Conservation (phyloP, 768 basidiomycete species). For the Suillus placidus region DNA sequence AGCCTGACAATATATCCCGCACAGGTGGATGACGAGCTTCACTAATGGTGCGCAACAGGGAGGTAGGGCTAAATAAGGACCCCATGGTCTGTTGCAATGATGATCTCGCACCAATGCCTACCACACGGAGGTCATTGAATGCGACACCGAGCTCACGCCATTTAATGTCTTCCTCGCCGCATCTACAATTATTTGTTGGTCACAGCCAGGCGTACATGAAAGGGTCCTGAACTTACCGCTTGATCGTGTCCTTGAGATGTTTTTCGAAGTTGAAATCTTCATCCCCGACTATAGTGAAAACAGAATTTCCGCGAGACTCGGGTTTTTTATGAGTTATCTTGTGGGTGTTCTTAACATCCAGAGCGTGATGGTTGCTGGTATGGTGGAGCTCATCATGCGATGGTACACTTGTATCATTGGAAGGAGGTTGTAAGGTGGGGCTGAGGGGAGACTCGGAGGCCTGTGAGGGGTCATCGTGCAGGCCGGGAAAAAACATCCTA, state of each 20-base stretch:
- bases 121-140: slow-evolving; percentile 54
- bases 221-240: slow-evolving; percentile 14
- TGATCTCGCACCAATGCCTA: slow-evolving; percentile 47
- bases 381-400: background rate
- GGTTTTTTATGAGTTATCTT: background rate
- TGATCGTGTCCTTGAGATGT: slow-evolving; percentile 20
- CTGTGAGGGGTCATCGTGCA: background rate
- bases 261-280: slow-evolving; percentile 16
- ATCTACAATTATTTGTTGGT: slow-evolving; percentile 24
- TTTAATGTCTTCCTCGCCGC: slow-evolving; percentile 34
- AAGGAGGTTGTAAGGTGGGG: background rate
- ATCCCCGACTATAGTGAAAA: background rate
- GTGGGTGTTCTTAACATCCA: too few relatives aligned
- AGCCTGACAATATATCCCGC: slow-evolving; percentile 60
- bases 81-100: slow-evolving; percentile 54
- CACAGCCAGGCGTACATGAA: background rate
- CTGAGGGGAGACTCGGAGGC: background rate
- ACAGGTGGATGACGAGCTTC: slow-evolving; percentile 60
- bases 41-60: slow-evolving; percentile 42
- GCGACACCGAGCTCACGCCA: slow-evolving; percentile 50
- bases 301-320: background rate
- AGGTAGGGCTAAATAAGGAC: slow-evolving; percentile 50
- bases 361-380: too few relatives aligned
- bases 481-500: background rate
- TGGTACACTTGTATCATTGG: background rate